Conservation (phyloP, 2,329 filamentous ascomycete species). For the Endothia cerciana region DNA sequence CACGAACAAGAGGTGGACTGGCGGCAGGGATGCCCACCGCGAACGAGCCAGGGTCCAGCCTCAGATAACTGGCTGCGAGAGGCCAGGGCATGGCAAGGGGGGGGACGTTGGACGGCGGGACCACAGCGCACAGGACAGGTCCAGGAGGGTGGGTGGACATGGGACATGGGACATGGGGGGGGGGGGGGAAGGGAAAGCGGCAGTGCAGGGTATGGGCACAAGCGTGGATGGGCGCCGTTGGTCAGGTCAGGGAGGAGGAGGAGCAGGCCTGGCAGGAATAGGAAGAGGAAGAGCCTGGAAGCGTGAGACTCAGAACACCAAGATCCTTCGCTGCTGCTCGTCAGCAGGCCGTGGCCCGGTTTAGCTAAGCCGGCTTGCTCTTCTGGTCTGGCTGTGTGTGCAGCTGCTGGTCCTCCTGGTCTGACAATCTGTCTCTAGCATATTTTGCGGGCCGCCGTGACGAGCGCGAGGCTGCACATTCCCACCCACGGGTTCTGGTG, state of each 20-base stretch:
- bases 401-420: neutral
- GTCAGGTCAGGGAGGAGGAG: neutral
- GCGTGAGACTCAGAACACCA: slow-evolving; percentile 7
- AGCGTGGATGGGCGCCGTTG: slow-evolving; percentile 11
- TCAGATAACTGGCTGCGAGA: slow-evolving; percentile 26
- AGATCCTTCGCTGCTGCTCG: slow-evolving; percentile 18
- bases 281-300: neutral
- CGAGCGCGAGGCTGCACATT: slow-evolving; percentile 8
- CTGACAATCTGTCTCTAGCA: neutral
- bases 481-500: neutral
- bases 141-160: slow-evolving; percentile 16
- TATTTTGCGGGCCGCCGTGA: slow-evolving; percentile 18
- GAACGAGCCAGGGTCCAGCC: slow-evolving; percentile 29
- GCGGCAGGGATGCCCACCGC: slow-evolving; percentile 24
- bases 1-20: slow-evolving; percentile 15
- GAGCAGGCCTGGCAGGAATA: neutral
- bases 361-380: slow-evolving; percentile 20
- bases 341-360: slow-evolving; percentile 22
- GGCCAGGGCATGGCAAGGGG: slow-evolving; percentile 11
- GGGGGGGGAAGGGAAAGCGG: neutral
- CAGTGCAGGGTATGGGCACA: neutral
- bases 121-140: slow-evolving; percentile 25
- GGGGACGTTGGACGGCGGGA: slow-evolving; percentile 26
- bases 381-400: slow-evolving; percentile 27
- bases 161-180: neutral